A percentile compares a stretch with the other conserved stretches of the same genome.
Conservation (phyloP, 345 rosid genomes). For the Sisymbrium altissimum region DNA sequence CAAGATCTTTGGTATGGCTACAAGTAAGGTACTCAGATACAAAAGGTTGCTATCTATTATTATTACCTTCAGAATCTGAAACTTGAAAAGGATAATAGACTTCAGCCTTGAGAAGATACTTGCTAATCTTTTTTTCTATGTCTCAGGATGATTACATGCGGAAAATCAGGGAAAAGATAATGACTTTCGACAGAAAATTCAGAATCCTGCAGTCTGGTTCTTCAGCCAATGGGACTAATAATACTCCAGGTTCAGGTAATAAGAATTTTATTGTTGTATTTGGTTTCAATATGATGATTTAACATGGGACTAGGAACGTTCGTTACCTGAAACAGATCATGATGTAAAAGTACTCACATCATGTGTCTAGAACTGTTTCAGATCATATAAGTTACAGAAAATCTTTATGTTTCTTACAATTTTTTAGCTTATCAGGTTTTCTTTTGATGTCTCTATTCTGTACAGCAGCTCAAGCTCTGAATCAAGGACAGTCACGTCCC, state of each 20-base stretch:
- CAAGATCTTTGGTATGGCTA: constrained; percentile 42
- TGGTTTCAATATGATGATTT: background rate
- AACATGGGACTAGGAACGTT: background rate
- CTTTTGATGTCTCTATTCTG: background rate
- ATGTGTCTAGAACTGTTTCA: background rate
- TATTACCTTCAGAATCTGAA: background rate
- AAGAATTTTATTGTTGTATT: background rate
- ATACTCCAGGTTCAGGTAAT: constrained; percentile 52
- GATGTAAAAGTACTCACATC: background rate
- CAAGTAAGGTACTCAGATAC: constrained; percentile 45
- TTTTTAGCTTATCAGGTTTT: background rate
- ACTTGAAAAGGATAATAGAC: background rate
- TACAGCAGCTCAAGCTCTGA: constrained; percentile 39
- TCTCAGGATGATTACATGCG: constrained; percentile 62
- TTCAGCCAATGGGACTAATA: constrained; percentile 38
- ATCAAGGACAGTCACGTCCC: constrained; percentile 44
- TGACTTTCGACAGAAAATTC: constrained; percentile 42
- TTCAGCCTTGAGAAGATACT: background rate
- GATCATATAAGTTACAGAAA: background rate
- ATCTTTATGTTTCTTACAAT: background rate
- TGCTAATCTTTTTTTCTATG: background rate
- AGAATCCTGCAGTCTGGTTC: constrained; percentile 34
- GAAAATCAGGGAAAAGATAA: constrained; percentile 48
- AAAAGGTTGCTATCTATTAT: background rate
- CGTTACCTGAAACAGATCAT: background rate